These are phyloP conservation scores for Canariomyces notabilis DNA, from an alignment of 2,329 filamentous ascomycete genomes.

Conservation along the genomic window DNA sequence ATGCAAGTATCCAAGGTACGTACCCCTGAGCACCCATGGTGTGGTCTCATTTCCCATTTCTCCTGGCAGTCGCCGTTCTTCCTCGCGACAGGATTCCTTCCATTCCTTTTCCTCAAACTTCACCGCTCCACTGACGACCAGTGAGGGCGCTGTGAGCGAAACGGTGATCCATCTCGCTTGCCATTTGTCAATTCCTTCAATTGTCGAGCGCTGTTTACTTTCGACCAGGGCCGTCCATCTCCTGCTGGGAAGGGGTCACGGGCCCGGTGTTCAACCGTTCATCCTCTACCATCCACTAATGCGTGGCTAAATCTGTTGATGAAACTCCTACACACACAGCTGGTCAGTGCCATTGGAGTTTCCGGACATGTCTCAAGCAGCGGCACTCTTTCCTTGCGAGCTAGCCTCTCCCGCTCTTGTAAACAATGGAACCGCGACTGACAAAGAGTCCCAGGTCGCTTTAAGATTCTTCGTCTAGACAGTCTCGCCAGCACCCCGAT, in stretches of 20 bases:
- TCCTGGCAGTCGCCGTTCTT: conserved; percentile 3
- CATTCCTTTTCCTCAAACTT: conserved; percentile 9
- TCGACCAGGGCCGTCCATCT: conserved; percentile 11
- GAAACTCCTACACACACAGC: conserved; percentile 6
- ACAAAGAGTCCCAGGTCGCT: neutral
- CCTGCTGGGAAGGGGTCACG: conserved; percentile 24
- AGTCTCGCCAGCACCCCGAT: neutral
- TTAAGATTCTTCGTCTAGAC: too few relatives aligned
- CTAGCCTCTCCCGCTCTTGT: neutral
- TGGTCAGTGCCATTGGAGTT: conserved; percentile 13
- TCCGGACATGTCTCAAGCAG: conserved; percentile 6
- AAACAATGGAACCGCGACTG: conserved; percentile 5
- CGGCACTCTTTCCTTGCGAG: conserved; percentile 8
- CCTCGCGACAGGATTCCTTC: neutral
- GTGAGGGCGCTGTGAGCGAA: conserved; percentile 12
- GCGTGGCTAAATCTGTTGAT: conserved; percentile 3
- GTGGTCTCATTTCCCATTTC: conserved; percentile 16
- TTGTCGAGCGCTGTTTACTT: neutral
- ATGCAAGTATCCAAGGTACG: conserved; percentile 8
- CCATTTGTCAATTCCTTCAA: neutral
- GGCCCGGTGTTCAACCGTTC: conserved; percentile 11
- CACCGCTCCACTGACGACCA: conserved; percentile 10
- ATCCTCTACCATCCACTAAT: neutral
- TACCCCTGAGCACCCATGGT: conserved; percentile 9
- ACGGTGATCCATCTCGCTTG: neutral